Conservation (phyloP, 371 early-diverging fungal species). For the Umbelopsis sp. region DNA sequence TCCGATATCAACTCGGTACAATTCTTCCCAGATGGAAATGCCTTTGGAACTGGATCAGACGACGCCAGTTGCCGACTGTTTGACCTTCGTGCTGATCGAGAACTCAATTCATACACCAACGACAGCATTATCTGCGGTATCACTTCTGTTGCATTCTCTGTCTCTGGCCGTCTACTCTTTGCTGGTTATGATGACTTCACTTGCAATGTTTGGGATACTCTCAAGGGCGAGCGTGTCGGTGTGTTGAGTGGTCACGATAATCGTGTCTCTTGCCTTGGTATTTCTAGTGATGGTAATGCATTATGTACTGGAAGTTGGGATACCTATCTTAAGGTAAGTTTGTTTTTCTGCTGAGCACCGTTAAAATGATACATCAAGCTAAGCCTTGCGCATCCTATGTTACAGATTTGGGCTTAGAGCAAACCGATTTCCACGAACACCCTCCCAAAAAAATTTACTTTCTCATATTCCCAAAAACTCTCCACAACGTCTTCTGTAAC, state of each 20-base stretch:
- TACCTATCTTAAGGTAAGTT: constrained; percentile 81
- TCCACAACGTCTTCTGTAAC: background rate
- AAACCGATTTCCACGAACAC: background rate
- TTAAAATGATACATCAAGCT: too few species aligned
- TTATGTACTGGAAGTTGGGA: constrained; percentile 99
- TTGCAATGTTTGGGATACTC: constrained; percentile 98
- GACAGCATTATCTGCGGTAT: constrained; percentile 95
- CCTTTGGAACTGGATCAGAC: constrained; percentile 96
- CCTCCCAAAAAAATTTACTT: background rate
- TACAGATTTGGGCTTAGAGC: constrained; percentile 14
- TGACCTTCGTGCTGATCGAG: constrained; percentile 96
- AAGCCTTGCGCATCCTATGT: background rate
- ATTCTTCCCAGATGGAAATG: constrained; percentile 97
- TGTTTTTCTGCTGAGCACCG: background rate
- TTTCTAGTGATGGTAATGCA: constrained; percentile 95
- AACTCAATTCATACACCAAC: constrained; percentile 93
- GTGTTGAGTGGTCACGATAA: constrained; percentile 96
- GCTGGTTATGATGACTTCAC: constrained; percentile 98
- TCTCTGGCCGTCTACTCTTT: constrained; percentile 93
- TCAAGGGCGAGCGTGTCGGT: constrained; percentile 93
- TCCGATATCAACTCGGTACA: constrained; percentile 97
- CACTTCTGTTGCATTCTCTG: constrained; percentile 94
- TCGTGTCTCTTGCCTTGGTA: constrained; percentile 95
- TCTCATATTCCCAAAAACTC: background rate
- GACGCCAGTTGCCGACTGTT: constrained; percentile 97